phyloP scores from a whole-genome alignment of 179 eudicot species.

The Nepenthes alata region DNA sequence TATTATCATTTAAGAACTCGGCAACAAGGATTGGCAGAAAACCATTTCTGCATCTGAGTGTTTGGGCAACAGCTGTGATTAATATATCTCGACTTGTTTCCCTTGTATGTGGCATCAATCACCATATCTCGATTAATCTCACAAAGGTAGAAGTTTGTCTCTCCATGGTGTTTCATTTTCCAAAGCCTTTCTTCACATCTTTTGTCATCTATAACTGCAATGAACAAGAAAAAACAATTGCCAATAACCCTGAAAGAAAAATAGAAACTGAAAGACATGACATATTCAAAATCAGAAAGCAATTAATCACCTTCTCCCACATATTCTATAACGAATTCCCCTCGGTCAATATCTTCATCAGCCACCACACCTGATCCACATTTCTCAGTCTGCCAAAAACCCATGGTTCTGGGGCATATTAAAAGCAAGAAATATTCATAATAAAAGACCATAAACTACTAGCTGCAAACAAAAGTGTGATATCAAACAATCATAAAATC shows the following conservation, averaged over 20 bases:
- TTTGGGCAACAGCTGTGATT: slow-evolving; percentile 95
- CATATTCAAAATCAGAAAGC: neutral
- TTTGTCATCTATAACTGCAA: slow-evolving; percentile 95
- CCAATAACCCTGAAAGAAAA: slow-evolving; percentile 2
- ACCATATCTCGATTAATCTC: slow-evolving; percentile 97
- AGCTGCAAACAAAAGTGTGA: neutral
- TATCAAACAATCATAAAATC: too few relatives aligned
- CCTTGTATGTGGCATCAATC: slow-evolving; percentile 94
- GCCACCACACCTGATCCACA: slow-evolving; percentile 95
- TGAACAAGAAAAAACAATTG: slow-evolving; percentile 5
- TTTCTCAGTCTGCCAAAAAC: slow-evolving; percentile 72
- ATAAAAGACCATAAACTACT: neutral
- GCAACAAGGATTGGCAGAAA: slow-evolving; percentile 12
- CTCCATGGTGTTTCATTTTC: slow-evolving; percentile 88
- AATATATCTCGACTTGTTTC: slow-evolving; percentile 94
- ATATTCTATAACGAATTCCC: slow-evolving; percentile 89
- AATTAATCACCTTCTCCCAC: slow-evolving; percentile 84
- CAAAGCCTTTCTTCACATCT: slow-evolving; percentile 93
- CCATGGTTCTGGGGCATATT: slow-evolving; percentile 7
- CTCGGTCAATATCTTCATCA: slow-evolving; percentile 82
- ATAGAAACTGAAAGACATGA: slow-evolving; percentile 1
- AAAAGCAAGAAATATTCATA: neutral
- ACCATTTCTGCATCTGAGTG: slow-evolving; percentile 99
- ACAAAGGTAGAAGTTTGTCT: slow-evolving; percentile 90
- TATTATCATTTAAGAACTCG: slow-evolving; percentile 6